Base-by-base conservation (phyloP, 2,329 filamentous ascomycete genomes). In the Knufia fluminis region DNA sequence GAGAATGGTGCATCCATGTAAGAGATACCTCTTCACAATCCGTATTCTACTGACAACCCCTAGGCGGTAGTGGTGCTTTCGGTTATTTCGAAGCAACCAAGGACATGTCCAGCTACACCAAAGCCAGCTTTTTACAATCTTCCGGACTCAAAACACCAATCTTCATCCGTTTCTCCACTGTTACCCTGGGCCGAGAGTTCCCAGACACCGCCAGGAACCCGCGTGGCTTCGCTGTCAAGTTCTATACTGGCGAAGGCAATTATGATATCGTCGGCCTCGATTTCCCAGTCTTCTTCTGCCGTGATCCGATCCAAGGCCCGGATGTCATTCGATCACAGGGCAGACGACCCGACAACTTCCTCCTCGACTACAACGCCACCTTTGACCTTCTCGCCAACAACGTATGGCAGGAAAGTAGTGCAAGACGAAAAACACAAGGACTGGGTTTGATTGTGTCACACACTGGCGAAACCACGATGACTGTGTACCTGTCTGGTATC, bases 221-320 rank as follows among this genome's bases (percentile, higher is more conserved):
- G 1, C 66, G 71, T 48, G 71, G 72, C 0, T 73, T 74, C 36
- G 70, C 72, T 6, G 68, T 75, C 59, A 75, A 75, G 54, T 69
- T 74, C 52, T 71, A 72, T 47, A 75, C 72, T 0, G 62, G 63
- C 26, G 70, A 75, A 48, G 71, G 72, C 6, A 73, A 72, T 53
- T 72, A 72, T 36, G 72, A 75, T 51, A 69, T 74, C 31, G 70
- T 75, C 6, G 69, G 70, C 4, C 52, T 72, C 8, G 72, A 74
- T 57, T 71, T 3, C 62, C 71, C 71, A 6, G 59, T 74, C 28
- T 75, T 75, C 65, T 75, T 74, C 59, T 70, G 66, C 49, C 65
- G 70, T 22, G 71, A 73, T 49, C 70, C 70, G 2, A 71, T 72
- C n/a, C 66, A 72, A 48, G 66, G 67, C 2, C 71, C 70, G 1